These are phyloP conservation scores for Laguncularia racemosa DNA, from an alignment of 345 rosid species.

Conservation along the genomic window DNA sequence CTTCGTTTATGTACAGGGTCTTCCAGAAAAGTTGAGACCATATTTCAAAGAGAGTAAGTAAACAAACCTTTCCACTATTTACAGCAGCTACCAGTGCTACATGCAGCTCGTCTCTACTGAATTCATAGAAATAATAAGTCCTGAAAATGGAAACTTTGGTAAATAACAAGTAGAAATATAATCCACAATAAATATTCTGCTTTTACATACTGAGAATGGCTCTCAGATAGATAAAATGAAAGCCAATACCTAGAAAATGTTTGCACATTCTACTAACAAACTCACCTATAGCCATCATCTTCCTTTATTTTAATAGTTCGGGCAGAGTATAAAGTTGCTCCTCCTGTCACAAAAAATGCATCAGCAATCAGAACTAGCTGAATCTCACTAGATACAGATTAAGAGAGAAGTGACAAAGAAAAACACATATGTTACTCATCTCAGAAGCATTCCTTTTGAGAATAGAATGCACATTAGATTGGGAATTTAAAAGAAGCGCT, in stretches of 20 bases:
- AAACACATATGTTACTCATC: background rate
- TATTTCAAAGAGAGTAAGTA: background rate
- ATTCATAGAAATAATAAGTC: slow-evolving; percentile 85
- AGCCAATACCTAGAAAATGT: too few species aligned
- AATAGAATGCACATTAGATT: background rate
- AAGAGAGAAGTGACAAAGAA: slow-evolving; percentile 4
- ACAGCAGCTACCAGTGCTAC: slow-evolving; percentile 67
- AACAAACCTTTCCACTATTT: slow-evolving; percentile 66
- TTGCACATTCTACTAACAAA: background rate
- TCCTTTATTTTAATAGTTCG: slow-evolving; percentile 86
- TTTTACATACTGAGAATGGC: too few species aligned
- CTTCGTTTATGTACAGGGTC: too few species aligned
- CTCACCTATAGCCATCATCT: slow-evolving; percentile 76
- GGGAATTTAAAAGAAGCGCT: background rate
- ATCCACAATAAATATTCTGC: background rate
- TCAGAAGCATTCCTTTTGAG: background rate
- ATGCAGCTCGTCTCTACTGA: slow-evolving; percentile 71
- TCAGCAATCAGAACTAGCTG: background rate
- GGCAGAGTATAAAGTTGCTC: slow-evolving; percentile 64
- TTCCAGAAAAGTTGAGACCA: too few species aligned
- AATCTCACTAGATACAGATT: background rate
- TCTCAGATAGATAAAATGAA: too few species aligned
- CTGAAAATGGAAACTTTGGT: slow-evolving; percentile 27
- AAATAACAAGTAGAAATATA: background rate
- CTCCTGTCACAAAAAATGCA: slow-evolving; percentile 43